Base-by-base conservation (phyloP, 768 basidiomycete species). In the Coprinellus micaceus region DNA sequence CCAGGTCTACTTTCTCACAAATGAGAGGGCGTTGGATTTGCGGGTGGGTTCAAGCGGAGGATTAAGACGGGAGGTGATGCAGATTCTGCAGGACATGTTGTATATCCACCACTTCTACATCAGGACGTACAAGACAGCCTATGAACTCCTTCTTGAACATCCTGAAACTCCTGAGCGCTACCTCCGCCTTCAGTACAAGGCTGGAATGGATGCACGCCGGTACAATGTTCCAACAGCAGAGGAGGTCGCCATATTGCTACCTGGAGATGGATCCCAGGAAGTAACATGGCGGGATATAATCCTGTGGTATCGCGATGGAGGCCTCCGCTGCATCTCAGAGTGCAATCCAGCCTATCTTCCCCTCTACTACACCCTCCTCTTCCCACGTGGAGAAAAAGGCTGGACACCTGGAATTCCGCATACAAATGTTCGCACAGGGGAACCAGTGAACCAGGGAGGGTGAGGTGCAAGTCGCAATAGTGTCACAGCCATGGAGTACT, bases 381-480 rank as follows among this genome's bases (percentile, higher is more conserved):
- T 80, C 66, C 73, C 78, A 3, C 15, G 46, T 37, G 75, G 76
- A 1, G 60, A 74, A 15, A 46, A 61, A 43, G 77, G 77, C 3
- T 81, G 72, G 76, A 71, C 79, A 67, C 79, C 77, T 41, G 67
- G 70, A 9, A 80, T 82, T 67, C 73, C 74, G 10, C 45, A 47
- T 47, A 47, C 45, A 4, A 26, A 47, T 47, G 13, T 22, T 10
- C 21, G 4, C 10, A 47, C 19, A 6, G 45, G 45, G 7, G 45
- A 47, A 24, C 6, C 45, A 24, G 21, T 47, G n/a, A n/a, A n/a
- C n/a, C 21, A 22, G 25, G 25, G 11, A 15, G 6, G n/a, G 21
- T 9, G 10, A 15, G 41, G 19, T 19, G 7, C 13, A 44, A 9
- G 45, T 12, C 11, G 45, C 45, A 15, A 47, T 47, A 44, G 28